phyloP scores from a whole-genome alignment of 192 early-diverging fungal genomes.

The Gorgonomyces haynaldii region DNA sequence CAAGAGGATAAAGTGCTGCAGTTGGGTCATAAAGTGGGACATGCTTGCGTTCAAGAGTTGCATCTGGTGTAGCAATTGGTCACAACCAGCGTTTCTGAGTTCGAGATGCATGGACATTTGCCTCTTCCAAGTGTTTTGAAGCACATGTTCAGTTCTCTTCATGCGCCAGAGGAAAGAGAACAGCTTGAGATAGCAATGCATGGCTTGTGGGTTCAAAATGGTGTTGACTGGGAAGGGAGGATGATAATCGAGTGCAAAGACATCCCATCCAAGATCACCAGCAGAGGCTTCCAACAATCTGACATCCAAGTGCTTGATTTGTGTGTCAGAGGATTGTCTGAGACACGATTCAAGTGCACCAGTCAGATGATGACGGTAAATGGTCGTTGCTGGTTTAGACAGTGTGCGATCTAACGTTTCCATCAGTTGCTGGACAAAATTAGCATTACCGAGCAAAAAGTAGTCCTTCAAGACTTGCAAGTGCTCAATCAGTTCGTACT shows the following conservation, averaged over 20 bases:
- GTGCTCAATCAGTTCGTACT: slow-evolving; percentile 77
- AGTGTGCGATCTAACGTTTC: slow-evolving; percentile 55
- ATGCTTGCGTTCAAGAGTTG: background rate
- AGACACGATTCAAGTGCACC: slow-evolving; percentile 74
- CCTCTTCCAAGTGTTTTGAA: slow-evolving; percentile 64
- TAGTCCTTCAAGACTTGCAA: slow-evolving; percentile 78
- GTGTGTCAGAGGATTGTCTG: slow-evolving; percentile 78
- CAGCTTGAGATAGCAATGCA: slow-evolving; percentile 72
- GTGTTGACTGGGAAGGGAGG: slow-evolving; percentile 73
- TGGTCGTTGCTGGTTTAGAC: slow-evolving; percentile 53
- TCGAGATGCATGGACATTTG: slow-evolving; percentile 41
- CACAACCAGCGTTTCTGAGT: background rate
- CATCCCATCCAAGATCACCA: slow-evolving; percentile 79
- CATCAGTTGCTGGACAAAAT: slow-evolving; percentile 86
- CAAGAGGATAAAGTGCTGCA: slow-evolving; percentile 88
- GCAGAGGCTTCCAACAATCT: slow-evolving; percentile 57
- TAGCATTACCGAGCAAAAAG: slow-evolving; percentile 83
- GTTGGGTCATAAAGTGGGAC: slow-evolving; percentile 33
- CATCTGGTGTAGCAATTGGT: slow-evolving; percentile 4
- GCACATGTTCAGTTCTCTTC: slow-evolving; percentile 71
- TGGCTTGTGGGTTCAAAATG: slow-evolving; percentile 57
- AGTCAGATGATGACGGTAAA: slow-evolving; percentile 84
- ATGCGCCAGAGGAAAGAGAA: slow-evolving; percentile 83
- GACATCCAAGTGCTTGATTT: slow-evolving; percentile 71
- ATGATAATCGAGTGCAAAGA: slow-evolving; percentile 81